Evolutionary conservation across 2,329 filamentous ascomycete species (phyloP), one percentile per base, ranked within the genome.

Genomic region (Periconia sp.): DNA sequence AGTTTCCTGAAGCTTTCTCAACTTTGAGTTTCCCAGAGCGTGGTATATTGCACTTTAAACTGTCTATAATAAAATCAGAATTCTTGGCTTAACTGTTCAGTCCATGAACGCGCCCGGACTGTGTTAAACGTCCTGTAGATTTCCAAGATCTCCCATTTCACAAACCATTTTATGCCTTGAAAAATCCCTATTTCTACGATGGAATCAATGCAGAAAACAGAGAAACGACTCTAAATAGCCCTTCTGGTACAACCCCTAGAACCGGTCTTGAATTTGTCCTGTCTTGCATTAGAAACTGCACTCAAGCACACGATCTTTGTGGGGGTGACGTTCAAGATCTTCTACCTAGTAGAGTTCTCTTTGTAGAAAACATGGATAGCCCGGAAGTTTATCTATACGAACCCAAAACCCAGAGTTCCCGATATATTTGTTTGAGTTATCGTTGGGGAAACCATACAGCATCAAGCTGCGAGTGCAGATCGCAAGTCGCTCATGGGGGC

Each of bases 381-480:
- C 33, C 33, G 3, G 15, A 13, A 14, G 11, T 37, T 5, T 37
- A 37, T 37, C 33, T 37, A 5, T n/a, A 37, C 13, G 33, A 37
- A n/a, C 5, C 33, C 15, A 11, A 11, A 37, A n/a, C 11, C 3
- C 3, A 37, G 5, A 37, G 10, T 3, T n/a, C 15, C 11, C 33
- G 33, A 37, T 56, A 53, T 44, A n/a, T 45, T 10, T 56, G 50
- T 19, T 20, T 56, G 7, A 53, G 50, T 33, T 50, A 56, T 19
- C 51, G 54, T 23, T 56, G 54, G 54, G 23, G 23, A 27, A 41
- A 37, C 15, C 14, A 14, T 13, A 37, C 33, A 37, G 33, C 33
- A 14, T 37, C 33, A 37, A n/a, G 33, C 5, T 37, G 33, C 33
- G 33, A 37, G 15, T 37, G 33, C 13, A 13, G 33, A 37, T n/a